Evolutionary conservation across 1,284 basidiomycete genomes (phyloP).

Genomic region (Moesziomyces parantarcticus): DNA sequence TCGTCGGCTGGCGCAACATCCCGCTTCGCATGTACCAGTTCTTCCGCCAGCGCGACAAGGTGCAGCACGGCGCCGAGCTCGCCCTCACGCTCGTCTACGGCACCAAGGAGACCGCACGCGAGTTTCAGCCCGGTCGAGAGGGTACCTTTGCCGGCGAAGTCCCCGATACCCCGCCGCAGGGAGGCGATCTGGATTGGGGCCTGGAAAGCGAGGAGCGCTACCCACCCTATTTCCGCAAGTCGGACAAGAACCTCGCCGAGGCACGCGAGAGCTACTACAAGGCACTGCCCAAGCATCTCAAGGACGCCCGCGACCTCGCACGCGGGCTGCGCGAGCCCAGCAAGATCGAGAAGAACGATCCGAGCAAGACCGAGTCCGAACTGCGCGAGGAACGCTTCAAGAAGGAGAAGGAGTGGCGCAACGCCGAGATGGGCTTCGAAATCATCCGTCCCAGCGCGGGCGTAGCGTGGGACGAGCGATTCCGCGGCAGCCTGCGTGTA

Average conservation of each 20-base stretch:
- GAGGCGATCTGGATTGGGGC: slow-evolving; percentile 80
- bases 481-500: slow-evolving; percentile 76
- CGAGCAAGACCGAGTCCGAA: slow-evolving; percentile 87
- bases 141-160: slow-evolving; percentile 32
- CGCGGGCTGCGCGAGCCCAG: slow-evolving; percentile 83
- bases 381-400: slow-evolving; percentile 72
- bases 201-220: slow-evolving; percentile 77
- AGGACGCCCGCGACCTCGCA: slow-evolving; percentile 79
- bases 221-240: slow-evolving; percentile 75
- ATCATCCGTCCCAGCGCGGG: slow-evolving; percentile 76
- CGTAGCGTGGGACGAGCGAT: slow-evolving; percentile 81
- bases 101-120: slow-evolving; percentile 70
- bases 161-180: slow-evolving; percentile 49
- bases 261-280: slow-evolving; percentile 82
- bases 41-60: slow-evolving; percentile 88
- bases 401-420: slow-evolving; percentile 86
- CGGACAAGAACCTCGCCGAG: slow-evolving; percentile 76
- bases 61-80: slow-evolving; percentile 81
- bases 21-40: slow-evolving; percentile 90
- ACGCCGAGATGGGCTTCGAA: slow-evolving; percentile 80
- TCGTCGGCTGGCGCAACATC: slow-evolving; percentile 86
- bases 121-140: slow-evolving; percentile 70
- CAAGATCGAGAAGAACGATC: slow-evolving; percentile 81
- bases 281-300: slow-evolving; percentile 77
- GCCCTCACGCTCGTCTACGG: slow-evolving; percentile 80